These are phyloP conservation scores for Diplodia intermedia DNA, from an alignment of 2,329 filamentous ascomycete species.

Conservation along the genomic window DNA sequence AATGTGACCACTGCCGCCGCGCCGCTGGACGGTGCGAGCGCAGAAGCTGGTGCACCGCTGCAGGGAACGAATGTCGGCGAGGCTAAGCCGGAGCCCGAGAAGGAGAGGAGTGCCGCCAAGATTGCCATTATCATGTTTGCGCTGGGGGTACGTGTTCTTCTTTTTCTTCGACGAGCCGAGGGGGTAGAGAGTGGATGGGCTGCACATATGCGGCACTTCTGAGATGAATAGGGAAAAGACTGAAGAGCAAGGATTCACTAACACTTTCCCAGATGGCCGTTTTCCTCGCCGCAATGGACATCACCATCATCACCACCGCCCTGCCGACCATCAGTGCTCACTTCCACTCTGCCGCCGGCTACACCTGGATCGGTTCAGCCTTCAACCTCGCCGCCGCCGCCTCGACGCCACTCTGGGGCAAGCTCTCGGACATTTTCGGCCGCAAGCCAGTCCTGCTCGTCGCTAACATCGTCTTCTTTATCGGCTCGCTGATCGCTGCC, in stretches of 20 bases:
- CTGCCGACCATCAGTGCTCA: slow-evolving; percentile 65
- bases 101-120: slow-evolving; percentile 49
- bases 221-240: neutral
- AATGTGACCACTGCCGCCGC: neutral
- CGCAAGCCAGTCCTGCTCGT: slow-evolving; percentile 46
- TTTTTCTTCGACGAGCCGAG: too few relatives aligned
- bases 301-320: slow-evolving; percentile 68
- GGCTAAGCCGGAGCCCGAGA: slow-evolving; percentile 32
- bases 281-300: slow-evolving; percentile 66
- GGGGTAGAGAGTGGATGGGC: too few relatives aligned
- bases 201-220: too few relatives aligned
- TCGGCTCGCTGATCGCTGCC: slow-evolving; percentile 67
- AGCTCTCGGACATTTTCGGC: slow-evolving; percentile 49
- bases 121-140: slow-evolving; percentile 59
- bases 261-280: slow-evolving; percentile 56
- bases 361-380: slow-evolving; percentile 60
- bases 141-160: slow-evolving; percentile 42
- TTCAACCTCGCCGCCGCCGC: slow-evolving; percentile 50
- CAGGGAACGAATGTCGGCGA: neutral
- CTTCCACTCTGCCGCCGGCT: slow-evolving; percentile 58
- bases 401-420: slow-evolving; percentile 52
- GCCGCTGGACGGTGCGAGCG: neutral
- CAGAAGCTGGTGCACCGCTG: neutral
- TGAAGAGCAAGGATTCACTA: slow-evolving; percentile 4
- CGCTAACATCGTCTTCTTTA: slow-evolving; percentile 61